These are phyloP conservation scores for Ogataea trehalophila DNA, from an alignment of 805 yeast genomes.

Conservation along the genomic window DNA sequence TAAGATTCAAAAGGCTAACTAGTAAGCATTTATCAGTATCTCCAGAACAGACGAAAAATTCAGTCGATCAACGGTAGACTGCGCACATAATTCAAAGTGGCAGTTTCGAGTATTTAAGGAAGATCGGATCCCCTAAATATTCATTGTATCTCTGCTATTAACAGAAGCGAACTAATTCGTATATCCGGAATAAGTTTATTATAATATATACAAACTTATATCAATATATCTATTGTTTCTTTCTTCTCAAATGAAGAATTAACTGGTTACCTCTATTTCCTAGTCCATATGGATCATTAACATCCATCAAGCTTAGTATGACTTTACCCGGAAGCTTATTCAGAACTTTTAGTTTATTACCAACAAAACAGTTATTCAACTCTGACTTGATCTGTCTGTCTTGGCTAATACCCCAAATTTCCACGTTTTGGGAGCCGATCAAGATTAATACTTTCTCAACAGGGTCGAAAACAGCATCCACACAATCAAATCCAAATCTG, in stretches of 20 bases:
- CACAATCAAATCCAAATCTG: slow-evolving; percentile 23
- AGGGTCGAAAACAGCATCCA: slow-evolving; percentile 25
- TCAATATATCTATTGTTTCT: neutral
- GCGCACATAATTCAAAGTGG: too few relatives aligned
- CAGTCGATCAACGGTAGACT: too few relatives aligned
- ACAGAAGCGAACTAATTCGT: neutral
- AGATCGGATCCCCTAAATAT: too few relatives aligned
- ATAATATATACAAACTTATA: neutral
- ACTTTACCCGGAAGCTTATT: slow-evolving; percentile 26
- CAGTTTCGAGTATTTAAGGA: too few relatives aligned
- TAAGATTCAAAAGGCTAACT: too few relatives aligned
- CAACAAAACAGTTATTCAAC: slow-evolving; percentile 23
- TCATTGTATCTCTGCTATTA: too few relatives aligned
- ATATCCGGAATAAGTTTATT: neutral
- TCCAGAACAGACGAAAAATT: too few relatives aligned
- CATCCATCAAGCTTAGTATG: slow-evolving; percentile 18
- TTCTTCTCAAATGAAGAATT: slow-evolving; percentile 14
- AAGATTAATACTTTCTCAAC: slow-evolving; percentile 21
- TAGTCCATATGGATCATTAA: slow-evolving; percentile 1
- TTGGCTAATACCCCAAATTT: slow-evolving; percentile 23
- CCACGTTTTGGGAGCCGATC: slow-evolving; percentile 21
- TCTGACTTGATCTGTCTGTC: slow-evolving; percentile 18
- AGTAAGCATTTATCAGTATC: too few relatives aligned
- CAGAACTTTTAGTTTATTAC: slow-evolving; percentile 18
- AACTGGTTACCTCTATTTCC: slow-evolving; percentile 14